These are phyloP conservation scores for Mitragyna speciosa DNA, from an alignment of 257 asterid species.

Conservation along the genomic window DNA sequence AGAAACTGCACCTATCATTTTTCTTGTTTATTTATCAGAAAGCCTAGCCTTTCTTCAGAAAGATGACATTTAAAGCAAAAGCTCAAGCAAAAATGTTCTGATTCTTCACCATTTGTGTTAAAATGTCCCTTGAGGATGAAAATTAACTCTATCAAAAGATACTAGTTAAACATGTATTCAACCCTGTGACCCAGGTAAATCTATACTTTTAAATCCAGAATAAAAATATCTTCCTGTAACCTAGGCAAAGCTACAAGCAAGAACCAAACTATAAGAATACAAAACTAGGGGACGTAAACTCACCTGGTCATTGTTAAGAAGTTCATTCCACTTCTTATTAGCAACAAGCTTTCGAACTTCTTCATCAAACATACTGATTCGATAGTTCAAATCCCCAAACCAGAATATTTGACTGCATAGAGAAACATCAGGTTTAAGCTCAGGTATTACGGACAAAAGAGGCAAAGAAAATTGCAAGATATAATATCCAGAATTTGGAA, in stretches of 20 bases:
- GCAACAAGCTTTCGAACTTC: conserved; percentile 74
- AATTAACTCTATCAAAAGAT: no score
- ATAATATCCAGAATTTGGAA: not conserved
- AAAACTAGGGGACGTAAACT: not conserved
- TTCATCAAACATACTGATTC: conserved; percentile 63
- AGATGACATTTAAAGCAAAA: not conserved
- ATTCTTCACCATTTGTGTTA: not conserved
- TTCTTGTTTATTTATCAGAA: not conserved
- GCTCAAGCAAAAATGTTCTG: not conserved
- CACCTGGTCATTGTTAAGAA: conserved; percentile 81
- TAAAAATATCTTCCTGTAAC: not conserved
- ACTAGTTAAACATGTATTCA: not conserved
- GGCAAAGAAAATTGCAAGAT: not conserved
- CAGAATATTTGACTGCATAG: conserved; percentile 86
- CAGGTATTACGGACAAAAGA: not conserved
- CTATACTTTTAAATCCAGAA: not conserved
- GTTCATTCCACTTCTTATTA: conserved; percentile 64
- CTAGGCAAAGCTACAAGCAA: not conserved
- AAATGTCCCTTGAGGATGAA: not conserved
- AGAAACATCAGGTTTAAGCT: conserved; percentile 15
- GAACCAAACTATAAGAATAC: not conserved
- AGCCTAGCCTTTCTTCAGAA: not conserved
- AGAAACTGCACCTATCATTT: not conserved
- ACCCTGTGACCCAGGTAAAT: not conserved
- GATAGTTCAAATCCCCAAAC: conserved; percentile 96